phyloP scores from a whole-genome alignment of 208 protist genomes.

The Strigomonas culicis region DNA sequence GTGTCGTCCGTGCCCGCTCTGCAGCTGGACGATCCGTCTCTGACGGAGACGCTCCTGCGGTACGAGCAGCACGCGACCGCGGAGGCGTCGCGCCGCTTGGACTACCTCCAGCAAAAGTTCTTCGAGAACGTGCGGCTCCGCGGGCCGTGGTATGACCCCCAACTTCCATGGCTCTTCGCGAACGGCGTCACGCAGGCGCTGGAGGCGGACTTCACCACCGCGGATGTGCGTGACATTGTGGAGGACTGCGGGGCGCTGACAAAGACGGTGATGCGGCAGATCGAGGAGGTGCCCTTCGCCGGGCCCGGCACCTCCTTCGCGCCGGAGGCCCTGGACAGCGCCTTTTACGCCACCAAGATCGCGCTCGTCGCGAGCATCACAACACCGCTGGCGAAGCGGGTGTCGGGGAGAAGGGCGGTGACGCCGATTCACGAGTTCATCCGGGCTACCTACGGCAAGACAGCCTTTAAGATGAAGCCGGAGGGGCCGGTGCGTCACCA shows the following conservation, averaged over 20 bases:
- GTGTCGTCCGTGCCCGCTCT: neutral
- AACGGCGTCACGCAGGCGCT: conserved; percentile 52
- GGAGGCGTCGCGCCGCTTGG: neutral
- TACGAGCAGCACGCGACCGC: neutral
- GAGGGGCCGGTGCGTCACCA: conserved; percentile 18
- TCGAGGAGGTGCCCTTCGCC: conserved; percentile 23
- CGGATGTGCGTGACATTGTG: conserved; percentile 29
- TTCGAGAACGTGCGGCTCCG: neutral
- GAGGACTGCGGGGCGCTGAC: conserved; percentile 20
- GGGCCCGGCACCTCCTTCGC: conserved; percentile 15
- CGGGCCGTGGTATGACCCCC: neutral
- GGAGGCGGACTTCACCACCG: conserved; percentile 27
- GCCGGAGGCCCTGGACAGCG: conserved; percentile 25
- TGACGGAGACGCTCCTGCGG: neutral
- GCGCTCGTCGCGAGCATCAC: conserved; percentile 28
- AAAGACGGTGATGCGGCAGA: conserved; percentile 20
- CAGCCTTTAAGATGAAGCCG: neutral
- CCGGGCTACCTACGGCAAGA: neutral
- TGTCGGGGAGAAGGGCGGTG: neutral
- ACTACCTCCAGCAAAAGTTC: neutral
- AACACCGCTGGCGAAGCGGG: conserved; percentile 2
- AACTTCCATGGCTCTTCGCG: conserved; percentile 16
- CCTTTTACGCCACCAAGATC: conserved; percentile 39
- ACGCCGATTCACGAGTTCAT: neutral
- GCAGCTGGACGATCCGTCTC: neutral